Base-by-base conservation (phyloP, 805 yeast genomes). In the Starmerella gropengiesseri region DNA sequence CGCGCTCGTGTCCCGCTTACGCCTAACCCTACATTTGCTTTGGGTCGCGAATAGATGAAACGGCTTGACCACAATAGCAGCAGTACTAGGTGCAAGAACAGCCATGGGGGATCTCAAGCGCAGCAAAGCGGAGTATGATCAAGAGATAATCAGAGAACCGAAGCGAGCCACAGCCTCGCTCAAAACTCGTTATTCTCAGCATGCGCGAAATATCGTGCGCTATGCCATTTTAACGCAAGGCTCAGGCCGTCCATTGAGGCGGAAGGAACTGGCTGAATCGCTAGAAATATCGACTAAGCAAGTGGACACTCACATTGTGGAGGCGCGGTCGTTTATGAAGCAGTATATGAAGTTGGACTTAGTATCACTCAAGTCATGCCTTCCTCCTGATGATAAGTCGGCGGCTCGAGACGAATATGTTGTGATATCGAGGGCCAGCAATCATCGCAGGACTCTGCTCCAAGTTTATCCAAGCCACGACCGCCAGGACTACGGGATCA, bases 131-230 rank as follows among this genome's bases (percentile, higher is more conserved):
- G 13, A 5, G 7, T 31, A 17, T 3, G 36, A 21, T 6, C 17
- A 8, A 3, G 36, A 32, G 27, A 22, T n/a, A n/a, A n/a, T n/a
- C n/a, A n/a, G 19, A 14, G 12, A 8, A 3, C 17, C 27, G 7
- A 20, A 32, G 18, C 16, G 8, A 6, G 27, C 11, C 18, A 2
- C 17, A 6, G 17, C n/a, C 13, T 31, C n/a, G 1, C 17, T 40
- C 20, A 21, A 27, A 9, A 17, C 21, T 7, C 17, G 16, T 8
- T 42, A 37, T 37, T 14, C 35, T 1, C 31, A 30, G 8, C 25
- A 22, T 12, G 30, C 46, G 9, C 37, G 40, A 14, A n/a, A 19
- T 1, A 19, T 43, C 3, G 46, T 40, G 12, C 46, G 46, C 14
- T 28, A 16, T 21, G 23, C 26, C 11, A 7, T 43, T n/a, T 26